Base-by-base conservation (phyloP, 176 grass and related monocot species). In the Otatea glauca region DNA sequence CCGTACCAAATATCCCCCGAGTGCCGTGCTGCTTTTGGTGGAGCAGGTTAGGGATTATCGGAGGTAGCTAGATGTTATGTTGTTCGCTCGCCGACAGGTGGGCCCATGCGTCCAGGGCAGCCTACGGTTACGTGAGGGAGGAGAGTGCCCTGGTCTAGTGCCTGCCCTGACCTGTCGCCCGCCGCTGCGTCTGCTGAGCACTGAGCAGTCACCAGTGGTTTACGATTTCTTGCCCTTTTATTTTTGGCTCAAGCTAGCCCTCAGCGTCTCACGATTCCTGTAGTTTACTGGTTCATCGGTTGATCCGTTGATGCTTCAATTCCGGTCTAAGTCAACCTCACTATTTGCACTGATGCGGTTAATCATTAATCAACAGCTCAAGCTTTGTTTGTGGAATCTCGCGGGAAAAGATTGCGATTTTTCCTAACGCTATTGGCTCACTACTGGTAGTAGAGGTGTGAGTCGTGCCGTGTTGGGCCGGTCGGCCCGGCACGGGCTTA, bases 81-180 rank as follows among this genome's bases (percentile, higher is more conserved):
- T n/a, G 18, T 48, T 59, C 9, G 9, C 53, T 49, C 55, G 54
- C 84, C 32, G 67, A 86, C 55, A 64, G 16, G 76, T 72, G 67
- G 84, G 29, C 25, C 63, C 61, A 1, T 7, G 8, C 17, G 27
- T 34, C 27, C 62, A 32, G 62, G 20, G 60, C 25, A 14, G 1
- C 44, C 20, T 47, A 21, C 61, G 24, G 38, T 9, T 41, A 68
- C 65, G 65, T 12, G 65, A 42, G 5, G 5, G 6, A 55, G 50
- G 70, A 27, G 1, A 12, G 21, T 41, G 41, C 7, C 12, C 29
- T n/a, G 17, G 72, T 53, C 29, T 38, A 27, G 2, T 48, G 25
- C 43, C 17, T 29, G 62, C 62, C 5, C 53, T 24, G 39, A 51
- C 50, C 49, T 65, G 58, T 60, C 63, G 43, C 39, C 27, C 48